Evolutionary conservation across 1,284 basidiomycete genomes (phyloP).

Genomic region (Rhodotorula glutinis): DNA sequence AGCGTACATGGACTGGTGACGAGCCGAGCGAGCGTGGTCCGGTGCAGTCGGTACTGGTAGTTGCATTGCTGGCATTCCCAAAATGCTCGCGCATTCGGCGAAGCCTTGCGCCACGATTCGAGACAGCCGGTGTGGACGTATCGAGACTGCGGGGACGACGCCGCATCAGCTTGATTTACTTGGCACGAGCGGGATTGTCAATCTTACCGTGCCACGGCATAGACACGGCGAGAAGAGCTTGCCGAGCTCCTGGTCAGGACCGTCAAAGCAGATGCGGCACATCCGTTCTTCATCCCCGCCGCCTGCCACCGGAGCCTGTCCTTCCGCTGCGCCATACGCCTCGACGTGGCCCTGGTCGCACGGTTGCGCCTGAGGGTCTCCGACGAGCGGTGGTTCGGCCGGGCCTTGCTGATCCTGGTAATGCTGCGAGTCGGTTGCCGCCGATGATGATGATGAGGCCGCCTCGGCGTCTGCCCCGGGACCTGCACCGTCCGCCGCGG

Average conservation of each 20-base stretch:
- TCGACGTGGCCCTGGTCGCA: neutral
- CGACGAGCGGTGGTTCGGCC: no score
- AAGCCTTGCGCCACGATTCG: conserved; percentile 24
- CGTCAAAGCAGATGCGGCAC: conserved; percentile 36
- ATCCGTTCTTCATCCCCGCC: neutral
- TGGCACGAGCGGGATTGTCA: neutral
- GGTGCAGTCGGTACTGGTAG: conserved; percentile 22
- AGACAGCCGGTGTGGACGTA: conserved; percentile 30
- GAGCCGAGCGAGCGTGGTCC: conserved; percentile 13
- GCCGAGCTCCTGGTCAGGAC: conserved; percentile 25
- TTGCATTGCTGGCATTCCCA: conserved; percentile 22
- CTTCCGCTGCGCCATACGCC: neutral
- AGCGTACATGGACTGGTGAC: conserved; percentile 10
- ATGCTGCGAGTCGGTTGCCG: no score
- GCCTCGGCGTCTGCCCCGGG: neutral
- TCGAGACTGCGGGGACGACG: conserved; percentile 5
- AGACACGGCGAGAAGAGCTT: conserved; percentile 30
- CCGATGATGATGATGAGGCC: no score
- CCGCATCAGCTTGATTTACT: neutral
- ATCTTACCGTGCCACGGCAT: conserved; percentile 29
- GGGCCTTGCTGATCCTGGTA: no score
- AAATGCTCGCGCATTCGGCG: conserved; percentile 11
- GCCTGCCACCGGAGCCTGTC: neutral
- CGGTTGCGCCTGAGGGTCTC: no score
- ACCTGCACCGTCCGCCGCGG: no score